Conservation (phyloP, 441 rosid genomes). For the Pelargonium australe region DNA sequence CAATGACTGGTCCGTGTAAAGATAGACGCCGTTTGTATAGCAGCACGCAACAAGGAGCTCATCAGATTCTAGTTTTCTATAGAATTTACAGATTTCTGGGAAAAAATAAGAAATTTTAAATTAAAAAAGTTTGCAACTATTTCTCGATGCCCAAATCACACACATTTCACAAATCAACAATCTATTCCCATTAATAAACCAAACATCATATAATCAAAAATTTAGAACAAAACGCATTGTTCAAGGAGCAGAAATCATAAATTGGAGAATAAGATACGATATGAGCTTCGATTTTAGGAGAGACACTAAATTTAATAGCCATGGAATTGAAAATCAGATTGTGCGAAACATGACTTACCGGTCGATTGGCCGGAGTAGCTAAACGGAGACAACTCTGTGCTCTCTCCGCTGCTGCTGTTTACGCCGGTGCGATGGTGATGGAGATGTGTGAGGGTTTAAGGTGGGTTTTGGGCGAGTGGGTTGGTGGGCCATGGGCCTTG, state of each 20-base stretch:
- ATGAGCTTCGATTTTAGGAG: not conserved
- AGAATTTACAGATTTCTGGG: constrained; percentile 17
- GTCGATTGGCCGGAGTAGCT: too few relatives aligned
- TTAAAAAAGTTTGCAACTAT: not conserved
- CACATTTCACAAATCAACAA: not conserved
- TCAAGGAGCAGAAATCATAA: not conserved
- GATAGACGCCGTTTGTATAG: constrained; percentile 50
- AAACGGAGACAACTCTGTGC: too few relatives aligned
- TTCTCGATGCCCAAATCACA: too few relatives aligned
- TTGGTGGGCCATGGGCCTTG: not conserved
- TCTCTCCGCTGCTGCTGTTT: too few relatives aligned
- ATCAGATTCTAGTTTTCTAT: constrained; percentile 30
- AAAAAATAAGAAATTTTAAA: not conserved
- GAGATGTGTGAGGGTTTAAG: not conserved
- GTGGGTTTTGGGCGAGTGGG: not conserved
- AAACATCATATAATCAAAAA: not conserved
- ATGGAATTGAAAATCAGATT: not conserved
- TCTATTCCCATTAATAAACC: not conserved
- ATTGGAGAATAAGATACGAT: not conserved
- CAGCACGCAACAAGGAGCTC: constrained; percentile 58
- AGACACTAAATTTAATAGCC: not conserved
- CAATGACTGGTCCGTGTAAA: constrained; percentile 39
- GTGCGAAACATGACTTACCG: not conserved
- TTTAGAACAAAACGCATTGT: not conserved
- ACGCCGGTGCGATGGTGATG: not conserved